Percentiles rank a stretch among this genome's conserved stretches.
phyloP scores from a whole-genome alignment of 129 eudicot genomes.

The Ambrosia artemisiifolia region DNA sequence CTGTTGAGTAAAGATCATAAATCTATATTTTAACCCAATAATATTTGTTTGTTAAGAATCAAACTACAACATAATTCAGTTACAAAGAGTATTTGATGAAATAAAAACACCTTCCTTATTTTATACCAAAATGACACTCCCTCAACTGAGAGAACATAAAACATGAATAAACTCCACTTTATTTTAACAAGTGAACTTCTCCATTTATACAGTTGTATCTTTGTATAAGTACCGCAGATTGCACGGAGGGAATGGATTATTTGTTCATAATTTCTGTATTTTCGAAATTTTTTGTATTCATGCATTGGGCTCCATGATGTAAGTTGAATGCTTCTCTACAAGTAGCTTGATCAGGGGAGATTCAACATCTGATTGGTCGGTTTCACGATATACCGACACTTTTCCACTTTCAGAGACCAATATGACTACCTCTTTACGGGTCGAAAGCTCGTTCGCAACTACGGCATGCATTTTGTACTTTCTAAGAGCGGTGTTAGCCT shows the following conservation, averaged over 20 bases:
- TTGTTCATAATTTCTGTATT: constrained; percentile 3
- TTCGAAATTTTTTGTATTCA: constrained; percentile 17
- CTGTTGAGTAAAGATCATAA: too few species aligned
- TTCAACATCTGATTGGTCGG: constrained; percentile 51
- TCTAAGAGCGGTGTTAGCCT: constrained; percentile 68
- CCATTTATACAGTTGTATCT: constrained; percentile 14
- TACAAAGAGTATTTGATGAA: not conserved
- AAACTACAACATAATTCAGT: too few species aligned
- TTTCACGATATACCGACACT: constrained; percentile 54
- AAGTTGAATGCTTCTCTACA: constrained; percentile 58
- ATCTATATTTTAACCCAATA: too few species aligned
- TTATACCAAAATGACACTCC: not conserved
- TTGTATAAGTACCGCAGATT: constrained; percentile 6
- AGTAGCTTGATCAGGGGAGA: constrained; percentile 66
- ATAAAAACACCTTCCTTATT: not conserved
- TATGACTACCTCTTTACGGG: constrained; percentile 84
- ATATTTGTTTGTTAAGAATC: too few species aligned
- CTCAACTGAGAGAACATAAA: not conserved
- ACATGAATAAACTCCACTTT: not conserved
- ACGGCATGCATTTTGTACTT: constrained; percentile 89
- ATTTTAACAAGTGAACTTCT: not conserved
- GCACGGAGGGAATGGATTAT: constrained; percentile 6
- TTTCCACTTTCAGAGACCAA: constrained; percentile 55
- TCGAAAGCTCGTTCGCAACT: constrained; percentile 83
- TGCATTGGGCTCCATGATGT: constrained; percentile 35